Evolutionary conservation across 176 grass and related monocot species (phyloP), one percentile per base, ranked within the genome.

Genomic region (Lolium rigidum): DNA sequence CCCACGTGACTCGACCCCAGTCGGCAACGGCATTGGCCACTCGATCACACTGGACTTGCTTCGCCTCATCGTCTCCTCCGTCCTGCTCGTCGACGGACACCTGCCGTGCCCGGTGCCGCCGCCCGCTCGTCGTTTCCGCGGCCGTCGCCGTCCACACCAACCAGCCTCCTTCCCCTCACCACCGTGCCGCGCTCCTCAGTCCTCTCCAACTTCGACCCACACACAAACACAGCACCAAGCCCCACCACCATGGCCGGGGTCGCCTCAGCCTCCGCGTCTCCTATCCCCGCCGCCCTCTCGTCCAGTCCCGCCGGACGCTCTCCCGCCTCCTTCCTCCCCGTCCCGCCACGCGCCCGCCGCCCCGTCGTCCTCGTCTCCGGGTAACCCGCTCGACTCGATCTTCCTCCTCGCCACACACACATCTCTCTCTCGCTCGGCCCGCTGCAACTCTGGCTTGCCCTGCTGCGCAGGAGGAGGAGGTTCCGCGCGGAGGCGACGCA

Each of bases 401-500:
- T 14, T n/a, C 47, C 0, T 71, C 12, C 46, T 25, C 58, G 41
- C 71, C 71, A 16, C 1, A 6, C 12, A 2, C 3, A n/a, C n/a
- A n/a, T n/a, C n/a, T n/a, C 39, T 47, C 20, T 9, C 2, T 0
- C n/a, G 18, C 5, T 0, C 24, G 20, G 11, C 20, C 20, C n/a
- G 5, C 3, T 16, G 13, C 55, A 16, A 3, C 17, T 26, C 2
- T 10, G 21, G 37, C 8, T 25, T 15, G 22, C 47, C n/a, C n/a
- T n/a, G 6, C n/a, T 22, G 21, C 78, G 4, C 25, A 68, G 39
- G 74, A n/a, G 73, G 69, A 74, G 80, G 43, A 15, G 11, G 43
- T 44, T 88, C 1, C 89, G 81, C 20, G 88, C 85, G 50, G 86
- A 86, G 81, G 95, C 74, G 25, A 55, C 95, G 49, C 63, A 66